Percentiles rank a stretch among this genome's conserved stretches.
These are phyloP conservation scores for Hypoxylon lenormandii DNA, from an alignment of 495 filamentous ascomycete species.

Conservation along the genomic window DNA sequence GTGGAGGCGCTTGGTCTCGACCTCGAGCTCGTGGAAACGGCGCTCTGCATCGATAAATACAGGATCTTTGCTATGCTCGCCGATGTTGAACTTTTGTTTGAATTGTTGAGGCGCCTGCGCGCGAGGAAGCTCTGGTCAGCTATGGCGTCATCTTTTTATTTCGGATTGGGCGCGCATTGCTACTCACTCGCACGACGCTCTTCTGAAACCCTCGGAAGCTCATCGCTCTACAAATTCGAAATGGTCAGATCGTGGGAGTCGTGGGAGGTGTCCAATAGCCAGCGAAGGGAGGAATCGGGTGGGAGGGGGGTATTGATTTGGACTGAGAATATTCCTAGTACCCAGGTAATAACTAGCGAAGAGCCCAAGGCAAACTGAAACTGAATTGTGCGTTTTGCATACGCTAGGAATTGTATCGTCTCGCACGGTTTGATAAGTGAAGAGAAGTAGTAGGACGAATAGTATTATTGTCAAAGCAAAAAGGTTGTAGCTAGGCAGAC, in stretches of 20 bases:
- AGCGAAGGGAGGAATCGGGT: background rate
- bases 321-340: slow-evolving; percentile 14
- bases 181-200: slow-evolving; percentile 79
- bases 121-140: slow-evolving; percentile 19
- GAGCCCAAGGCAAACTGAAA: background rate
- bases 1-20: slow-evolving; percentile 94
- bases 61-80: slow-evolving; percentile 91
- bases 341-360: background rate
- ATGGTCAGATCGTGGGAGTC: slow-evolving; percentile 13
- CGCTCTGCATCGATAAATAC: slow-evolving; percentile 95
- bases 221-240: slow-evolving; percentile 66
- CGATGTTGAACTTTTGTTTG: slow-evolving; percentile 91
- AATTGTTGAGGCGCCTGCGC: slow-evolving; percentile 86
- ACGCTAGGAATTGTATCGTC: background rate
- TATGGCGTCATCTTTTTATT: slow-evolving; percentile 4
- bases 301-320: slow-evolving; percentile 24
- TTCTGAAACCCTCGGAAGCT: slow-evolving; percentile 97
- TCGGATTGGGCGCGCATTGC: slow-evolving; percentile 22
- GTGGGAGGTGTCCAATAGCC: background rate
- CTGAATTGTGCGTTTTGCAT: background rate
- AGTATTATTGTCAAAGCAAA: background rate
- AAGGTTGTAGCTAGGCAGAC: slow-evolving; percentile 6
- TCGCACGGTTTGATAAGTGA: slow-evolving; percentile 2
- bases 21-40: slow-evolving; percentile 92
- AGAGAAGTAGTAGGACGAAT: slow-evolving; percentile 6